Evolutionary conservation across 2,329 filamentous ascomycete species (phyloP), one percentile per base, ranked within the genome.

Genomic region (Cladosporium sphaerospermum): DNA sequence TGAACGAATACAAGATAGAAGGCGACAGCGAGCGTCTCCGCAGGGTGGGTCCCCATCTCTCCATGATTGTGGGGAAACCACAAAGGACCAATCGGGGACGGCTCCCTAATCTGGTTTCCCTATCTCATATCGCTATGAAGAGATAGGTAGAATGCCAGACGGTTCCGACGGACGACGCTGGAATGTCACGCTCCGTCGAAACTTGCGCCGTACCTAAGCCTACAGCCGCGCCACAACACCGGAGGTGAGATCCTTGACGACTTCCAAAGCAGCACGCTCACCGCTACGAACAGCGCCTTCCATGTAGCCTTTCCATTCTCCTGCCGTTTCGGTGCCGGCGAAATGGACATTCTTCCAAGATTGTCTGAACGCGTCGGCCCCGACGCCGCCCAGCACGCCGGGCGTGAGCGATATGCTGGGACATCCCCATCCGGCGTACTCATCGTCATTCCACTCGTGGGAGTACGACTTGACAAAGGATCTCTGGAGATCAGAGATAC

Each of bases 261-360:
- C 73, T 59, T 80, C 75, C 34, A 62, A 62, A 0, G 77, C 77
- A 2, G 69, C 79, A 11, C 74, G 64, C 54, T 78, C 68, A 1
- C 79, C 79, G 46, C 69, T 73, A 5, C 73, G 59, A 9, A 82
- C 66, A 0, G 79, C 79, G 1, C 80, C 79, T 55, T 82, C 79
- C 77, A 82, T 80, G 59, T 81, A 81, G 0, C 79, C 78, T 52
- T 75, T 77, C 78, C 78, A 82, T 54, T 76, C 72, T 2, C 60
- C 67, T 0, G 74, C 71, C 1, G 73, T 77, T 67, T 82, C 79
- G 0, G 78, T 80, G 0, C 80, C 79, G 2, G 73, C 77, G 57
- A 81, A 82, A 57, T 81, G 73, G 3, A 80, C 28, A 32, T 75
- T 68, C 4, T 72, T 67, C 45, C 65, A 52, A 13, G 57, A 57